Conservation (phyloP, 1,139 yeast species). For the Debaryomyces udenii region DNA sequence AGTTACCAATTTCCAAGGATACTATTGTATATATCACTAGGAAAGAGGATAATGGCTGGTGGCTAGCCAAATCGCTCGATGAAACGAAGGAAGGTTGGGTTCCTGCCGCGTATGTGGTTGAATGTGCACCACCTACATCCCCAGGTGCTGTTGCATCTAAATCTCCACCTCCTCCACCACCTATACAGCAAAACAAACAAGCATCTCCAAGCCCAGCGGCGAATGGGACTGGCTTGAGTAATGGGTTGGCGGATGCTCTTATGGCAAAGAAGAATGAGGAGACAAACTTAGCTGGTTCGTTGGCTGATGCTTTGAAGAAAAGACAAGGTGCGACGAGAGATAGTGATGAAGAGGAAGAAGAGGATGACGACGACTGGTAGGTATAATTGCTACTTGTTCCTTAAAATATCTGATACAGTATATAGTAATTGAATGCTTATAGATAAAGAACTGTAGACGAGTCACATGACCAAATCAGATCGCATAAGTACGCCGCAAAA, state of each 20-base stretch:
- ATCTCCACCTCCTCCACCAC: conserved; percentile 33
- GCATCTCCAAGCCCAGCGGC: conserved; percentile 7
- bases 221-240: conserved; percentile 45
- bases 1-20: conserved; percentile 70
- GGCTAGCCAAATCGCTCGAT: conserved; percentile 77
- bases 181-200: conserved; percentile 14
- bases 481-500: background rate
- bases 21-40: conserved; percentile 67
- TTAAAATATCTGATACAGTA: conserved; percentile 6
- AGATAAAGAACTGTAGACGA: background rate
- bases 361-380: conserved; percentile 55
- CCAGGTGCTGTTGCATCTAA: conserved; percentile 23
- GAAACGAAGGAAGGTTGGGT: conserved; percentile 94
- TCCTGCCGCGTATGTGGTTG: conserved; percentile 86
- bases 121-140: conserved; percentile 52
- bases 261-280: conserved; percentile 69
- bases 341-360: conserved; percentile 78
- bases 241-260: conserved; percentile 76
- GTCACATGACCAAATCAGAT: conserved; percentile 2
- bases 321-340: conserved; percentile 78
- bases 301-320: conserved; percentile 87
- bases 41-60: conserved; percentile 90
- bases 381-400: background rate
- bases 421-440: conserved; percentile 1
- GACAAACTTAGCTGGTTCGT: conserved; percentile 72